Percentiles rank a stretch among this genome's conserved stretches.
These are phyloP conservation scores for Phytophthora hibernalis DNA, from an alignment of 352 stramenopile genomes.

Conservation along the genomic window DNA sequence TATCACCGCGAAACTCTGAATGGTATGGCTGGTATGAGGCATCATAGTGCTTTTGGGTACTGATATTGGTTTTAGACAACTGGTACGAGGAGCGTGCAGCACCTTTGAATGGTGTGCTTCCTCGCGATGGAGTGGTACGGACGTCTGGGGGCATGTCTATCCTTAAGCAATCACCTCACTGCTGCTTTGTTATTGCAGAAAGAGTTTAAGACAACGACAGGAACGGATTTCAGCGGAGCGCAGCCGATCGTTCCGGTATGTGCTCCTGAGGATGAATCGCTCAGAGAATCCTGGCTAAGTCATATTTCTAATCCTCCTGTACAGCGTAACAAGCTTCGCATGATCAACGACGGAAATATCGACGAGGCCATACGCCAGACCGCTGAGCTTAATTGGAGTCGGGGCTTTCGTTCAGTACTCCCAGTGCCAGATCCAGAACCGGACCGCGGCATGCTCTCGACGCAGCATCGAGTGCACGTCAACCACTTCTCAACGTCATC, in stretches of 20 bases:
- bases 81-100: slow-evolving; percentile 81
- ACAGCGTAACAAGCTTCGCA: slow-evolving; percentile 51
- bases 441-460: slow-evolving; percentile 73
- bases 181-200: slow-evolving; percentile 45
- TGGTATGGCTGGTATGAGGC: slow-evolving; percentile 33
- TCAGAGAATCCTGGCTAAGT: background rate
- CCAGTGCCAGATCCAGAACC: slow-evolving; percentile 58
- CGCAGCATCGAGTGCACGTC: slow-evolving; percentile 61
- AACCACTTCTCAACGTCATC: slow-evolving; percentile 47
- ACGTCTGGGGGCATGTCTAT: background rate
- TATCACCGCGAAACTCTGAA: slow-evolving; percentile 83
- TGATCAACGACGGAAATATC: slow-evolving; percentile 72
- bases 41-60: background rate
- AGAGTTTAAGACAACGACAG: slow-evolving; percentile 66
- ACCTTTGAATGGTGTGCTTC: slow-evolving; percentile 74
- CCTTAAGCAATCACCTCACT: background rate
- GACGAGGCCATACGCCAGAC: slow-evolving; percentile 64
- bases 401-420: slow-evolving; percentile 63
- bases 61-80: slow-evolving; percentile 59
- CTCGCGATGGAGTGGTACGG: slow-evolving; percentile 61
- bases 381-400: slow-evolving; percentile 36
- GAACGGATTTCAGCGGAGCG: slow-evolving; percentile 54
- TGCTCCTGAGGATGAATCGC: background rate
- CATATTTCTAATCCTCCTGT: background rate
- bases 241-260: slow-evolving; percentile 45